Evolutionary conservation across 1,284 basidiomycete species (phyloP), one percentile per base, ranked within the genome.

Genomic region (Austropuccinia psidii): DNA sequence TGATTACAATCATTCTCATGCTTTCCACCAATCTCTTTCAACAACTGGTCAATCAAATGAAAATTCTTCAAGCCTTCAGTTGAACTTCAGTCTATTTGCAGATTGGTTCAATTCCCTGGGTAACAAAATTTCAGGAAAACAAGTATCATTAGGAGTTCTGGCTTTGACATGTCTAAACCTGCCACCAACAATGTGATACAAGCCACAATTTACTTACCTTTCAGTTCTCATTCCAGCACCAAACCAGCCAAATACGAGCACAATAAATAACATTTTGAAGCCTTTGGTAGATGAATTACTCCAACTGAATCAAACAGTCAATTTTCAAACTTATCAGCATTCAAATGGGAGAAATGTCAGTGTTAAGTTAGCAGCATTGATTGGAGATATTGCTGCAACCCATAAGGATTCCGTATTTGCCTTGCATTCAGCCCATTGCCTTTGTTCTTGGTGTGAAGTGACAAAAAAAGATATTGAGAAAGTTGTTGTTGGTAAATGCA

Each of bases 31-130:
- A n/a, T n/a, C n/a, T n/a, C n/a, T n/a, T n/a, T n/a, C n/a, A n/a
- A n/a, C n/a, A n/a, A n/a, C n/a, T n/a, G n/a, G n/a, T n/a, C n/a
- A n/a, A n/a, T n/a, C n/a, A n/a, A n/a, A n/a, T n/a, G n/a, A n/a
- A n/a, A n/a, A n/a, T n/a, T n/a, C n/a, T n/a, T n/a, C n/a, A n/a
- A n/a, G n/a, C n/a, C 24, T 66, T 9, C 49, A 66, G 17, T 35
- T 66, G 2, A 35, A 17, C 17, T 52, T 66, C n/a, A 50, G 43
- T 15, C 24, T 66, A 33, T 66, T 66, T 35, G 8, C 39, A 4
- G 37, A 65, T 49, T 65, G 61, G 61, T 33, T 66, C 29, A 66
- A 66, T 29, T 47, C 45, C 24, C 33, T 24, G 29, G 64, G 64
- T 7, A 66, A 66, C 29, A 50, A 33, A n/a, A 8, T 47, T 24